Base-by-base conservation (phyloP, 73 alveolate genomes). In the Urostyla sp. region DNA sequence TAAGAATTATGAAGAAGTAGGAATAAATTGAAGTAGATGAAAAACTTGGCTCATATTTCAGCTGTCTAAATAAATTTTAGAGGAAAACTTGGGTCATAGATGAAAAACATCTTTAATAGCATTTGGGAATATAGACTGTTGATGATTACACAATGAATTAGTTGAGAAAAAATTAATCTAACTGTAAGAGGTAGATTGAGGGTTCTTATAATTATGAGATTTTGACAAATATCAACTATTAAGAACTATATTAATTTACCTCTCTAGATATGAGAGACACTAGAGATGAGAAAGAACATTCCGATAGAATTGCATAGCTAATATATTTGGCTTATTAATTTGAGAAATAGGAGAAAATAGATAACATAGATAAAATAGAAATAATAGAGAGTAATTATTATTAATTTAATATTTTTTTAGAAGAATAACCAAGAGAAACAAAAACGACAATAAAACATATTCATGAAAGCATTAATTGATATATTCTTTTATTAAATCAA, bases 1-100 rank as follows among this genome's bases (percentile, higher is more conserved):
- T 30, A 16, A 45, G 76, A 28, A 26, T 30, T 27, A 38, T 55
- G 21, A 53, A 54, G 23, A 35, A 55, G 23, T 3, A 32, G 21
- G 75, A 16, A 10, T 67, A 69, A 24, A 69, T 46, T 48, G 83
- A 69, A 34, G 83, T 69, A 0, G 83, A 69, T 48, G 83, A 69
- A 35, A n/a, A 49, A 27, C 55, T 69, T 6, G 83, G 83, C 1
- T 11, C 72, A 5, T 69, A 69, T 32, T 48, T 48, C 55, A 45
- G 20, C 10, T 69, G 83, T 27, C 31, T 69, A 6, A 48, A 67
- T 27, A 56, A 55, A 5, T 48, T 46, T 30, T 24, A 45, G 48
- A 69, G 83, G 31, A 69, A 69, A 49, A 13, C 24, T 2, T 69
- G 83, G 83, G 40, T 36, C 60, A 37, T 37, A 27, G 83, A 69